These are phyloP conservation scores for Solanum clarkiae DNA, from an alignment of 257 asterid genomes.

Conservation along the genomic window DNA sequence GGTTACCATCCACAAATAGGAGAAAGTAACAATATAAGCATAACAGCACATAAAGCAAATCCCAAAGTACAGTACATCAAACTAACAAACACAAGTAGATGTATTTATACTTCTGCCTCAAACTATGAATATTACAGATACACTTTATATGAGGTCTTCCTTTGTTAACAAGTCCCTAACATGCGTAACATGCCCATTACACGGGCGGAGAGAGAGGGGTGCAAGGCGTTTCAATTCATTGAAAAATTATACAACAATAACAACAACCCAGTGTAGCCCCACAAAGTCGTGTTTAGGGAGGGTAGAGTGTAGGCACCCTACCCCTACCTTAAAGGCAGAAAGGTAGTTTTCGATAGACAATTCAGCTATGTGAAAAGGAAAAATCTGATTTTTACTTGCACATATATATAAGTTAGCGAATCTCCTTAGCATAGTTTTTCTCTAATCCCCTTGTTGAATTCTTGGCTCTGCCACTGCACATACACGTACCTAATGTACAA, in stretches of 20 bases:
- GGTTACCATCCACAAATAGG: background rate
- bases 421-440: background rate
- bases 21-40: background rate
- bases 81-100: background rate
- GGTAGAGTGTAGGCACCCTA: background rate
- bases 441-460: background rate
- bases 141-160: background rate
- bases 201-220: background rate
- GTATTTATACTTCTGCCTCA: background rate
- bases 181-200: background rate
- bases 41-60: background rate
- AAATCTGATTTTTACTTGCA: background rate
- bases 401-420: background rate
- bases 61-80: background rate
- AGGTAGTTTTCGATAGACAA: background rate
- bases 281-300: background rate
- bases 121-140: background rate
- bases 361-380: background rate
- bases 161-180: background rate
- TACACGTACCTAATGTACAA: background rate
- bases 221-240: background rate
- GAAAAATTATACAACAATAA: background rate
- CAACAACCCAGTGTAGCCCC: background rate
- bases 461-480: background rate
- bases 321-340: background rate